These are phyloP conservation scores for Chaetomiaceae sp. DNA, from an alignment of 2,329 filamentous ascomycete genomes.

Conservation along the genomic window DNA sequence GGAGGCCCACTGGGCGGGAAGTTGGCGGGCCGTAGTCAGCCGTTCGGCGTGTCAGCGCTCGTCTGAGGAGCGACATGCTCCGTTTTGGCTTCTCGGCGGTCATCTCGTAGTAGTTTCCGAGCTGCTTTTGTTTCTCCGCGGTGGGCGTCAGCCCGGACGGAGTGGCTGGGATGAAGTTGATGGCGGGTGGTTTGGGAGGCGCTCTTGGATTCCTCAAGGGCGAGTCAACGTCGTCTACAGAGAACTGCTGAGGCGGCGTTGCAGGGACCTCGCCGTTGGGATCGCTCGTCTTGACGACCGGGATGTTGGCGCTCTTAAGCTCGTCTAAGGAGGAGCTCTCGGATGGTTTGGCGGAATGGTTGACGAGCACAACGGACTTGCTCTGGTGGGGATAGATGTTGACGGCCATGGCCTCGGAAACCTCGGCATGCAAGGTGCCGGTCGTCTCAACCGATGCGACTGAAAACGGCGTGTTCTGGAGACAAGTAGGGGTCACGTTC, in stretches of 20 bases:
- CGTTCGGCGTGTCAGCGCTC: slow-evolving; percentile 49
- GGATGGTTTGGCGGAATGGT: slow-evolving; percentile 50
- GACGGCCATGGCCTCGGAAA: slow-evolving; percentile 59
- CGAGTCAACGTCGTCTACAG: slow-evolving; percentile 54
- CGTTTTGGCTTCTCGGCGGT: slow-evolving; percentile 42
- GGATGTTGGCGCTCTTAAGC: slow-evolving; percentile 29
- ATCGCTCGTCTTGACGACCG: slow-evolving; percentile 38
- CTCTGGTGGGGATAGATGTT: slow-evolving; percentile 62
- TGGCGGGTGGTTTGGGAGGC: slow-evolving; percentile 44
- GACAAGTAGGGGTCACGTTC: slow-evolving; percentile 53
- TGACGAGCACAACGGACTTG: slow-evolving; percentile 57
- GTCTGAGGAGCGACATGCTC: slow-evolving; percentile 48
- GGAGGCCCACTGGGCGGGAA: slow-evolving; percentile 39
- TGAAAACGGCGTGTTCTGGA: slow-evolving; percentile 58
- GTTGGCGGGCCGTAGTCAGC: slow-evolving; percentile 42
- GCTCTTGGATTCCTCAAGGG: slow-evolving; percentile 58
- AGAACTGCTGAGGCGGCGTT: slow-evolving; percentile 51
- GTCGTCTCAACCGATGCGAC: slow-evolving; percentile 58
- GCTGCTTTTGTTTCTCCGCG: slow-evolving; percentile 46
- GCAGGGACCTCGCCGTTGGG: slow-evolving; percentile 39
- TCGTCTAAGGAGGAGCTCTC: slow-evolving; percentile 39
- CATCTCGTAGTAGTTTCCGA: slow-evolving; percentile 52
- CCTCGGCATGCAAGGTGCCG: slow-evolving; percentile 55
- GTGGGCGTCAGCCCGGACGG: slow-evolving; percentile 56
- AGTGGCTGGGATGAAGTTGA: slow-evolving; percentile 60